A percentile compares a stretch with the other conserved stretches of the same genome.
These are phyloP conservation scores for Oropetium thomaeum DNA, from an alignment of 176 grass and related monocot genomes.

Conservation along the genomic window DNA sequence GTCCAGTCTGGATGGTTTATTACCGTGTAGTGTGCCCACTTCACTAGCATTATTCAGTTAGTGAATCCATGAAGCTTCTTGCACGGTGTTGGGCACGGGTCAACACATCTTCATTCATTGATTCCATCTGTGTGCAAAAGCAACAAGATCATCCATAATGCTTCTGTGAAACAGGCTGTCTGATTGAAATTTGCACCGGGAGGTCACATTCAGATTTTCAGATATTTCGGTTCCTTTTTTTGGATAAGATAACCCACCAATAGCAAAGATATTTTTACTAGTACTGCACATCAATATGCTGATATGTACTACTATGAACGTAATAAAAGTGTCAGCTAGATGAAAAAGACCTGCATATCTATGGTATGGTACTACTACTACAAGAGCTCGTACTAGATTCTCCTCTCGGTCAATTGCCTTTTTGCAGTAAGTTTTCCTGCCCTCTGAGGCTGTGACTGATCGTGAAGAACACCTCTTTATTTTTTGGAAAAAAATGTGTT, in stretches of 20 bases:
- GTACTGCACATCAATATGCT: slow-evolving; percentile 13
- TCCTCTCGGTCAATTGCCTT: slow-evolving; percentile 5
- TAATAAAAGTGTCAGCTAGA: neutral
- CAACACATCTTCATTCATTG: neutral
- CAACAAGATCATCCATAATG: neutral
- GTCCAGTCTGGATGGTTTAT: too few relatives aligned
- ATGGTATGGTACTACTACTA: neutral
- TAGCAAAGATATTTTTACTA: slow-evolving; percentile 23
- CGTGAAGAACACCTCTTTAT: neutral
- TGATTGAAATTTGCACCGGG: neutral
- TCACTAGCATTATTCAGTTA: neutral
- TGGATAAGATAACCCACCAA: neutral
- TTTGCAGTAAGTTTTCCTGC: slow-evolving; percentile 13
- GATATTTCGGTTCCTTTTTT: neutral
- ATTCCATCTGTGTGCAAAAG: neutral
- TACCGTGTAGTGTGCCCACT: neutral
- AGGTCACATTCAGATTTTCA: neutral
- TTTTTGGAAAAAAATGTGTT: neutral
- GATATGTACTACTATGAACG: slow-evolving; percentile 15
- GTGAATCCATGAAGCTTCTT: neutral
- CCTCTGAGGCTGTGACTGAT: neutral
- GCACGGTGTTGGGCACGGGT: neutral
- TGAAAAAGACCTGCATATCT: neutral
- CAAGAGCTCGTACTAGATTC: neutral
- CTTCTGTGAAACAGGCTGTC: neutral